phyloP scores from a whole-genome alignment of 1,139 yeast genomes.

The Protomyces arabidopsidicola region DNA sequence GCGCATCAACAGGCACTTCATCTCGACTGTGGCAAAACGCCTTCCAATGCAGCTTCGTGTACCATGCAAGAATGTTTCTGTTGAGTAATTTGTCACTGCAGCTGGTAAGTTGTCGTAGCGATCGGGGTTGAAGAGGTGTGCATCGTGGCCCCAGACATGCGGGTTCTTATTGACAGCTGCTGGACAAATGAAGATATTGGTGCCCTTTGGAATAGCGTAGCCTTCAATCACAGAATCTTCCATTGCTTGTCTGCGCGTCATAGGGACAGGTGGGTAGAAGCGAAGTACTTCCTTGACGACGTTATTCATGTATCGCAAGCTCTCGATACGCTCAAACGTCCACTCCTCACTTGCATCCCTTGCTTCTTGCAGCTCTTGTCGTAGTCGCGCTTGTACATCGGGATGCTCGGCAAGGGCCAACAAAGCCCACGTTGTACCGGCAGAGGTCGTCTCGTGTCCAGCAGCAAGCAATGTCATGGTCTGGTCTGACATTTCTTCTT shows the following conservation, averaged over 20 bases:
- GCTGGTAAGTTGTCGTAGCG: constrained; percentile 30
- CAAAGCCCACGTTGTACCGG: constrained; percentile 31
- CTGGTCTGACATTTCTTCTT: constrained; percentile 26
- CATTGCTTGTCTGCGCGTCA: constrained; percentile 36
- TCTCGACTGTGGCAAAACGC: constrained; percentile 31
- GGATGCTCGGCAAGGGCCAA: constrained; percentile 28
- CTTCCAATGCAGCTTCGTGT: constrained; percentile 32
- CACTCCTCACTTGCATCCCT: constrained; percentile 14
- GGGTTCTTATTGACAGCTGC: constrained; percentile 28
- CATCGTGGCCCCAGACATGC: constrained; percentile 33
- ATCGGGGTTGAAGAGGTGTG: constrained; percentile 31
- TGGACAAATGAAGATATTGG: constrained; percentile 27
- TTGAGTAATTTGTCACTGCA: constrained; percentile 30
- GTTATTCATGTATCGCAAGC: constrained; percentile 33
- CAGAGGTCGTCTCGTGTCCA: constrained; percentile 33
- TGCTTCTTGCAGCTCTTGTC: constrained; percentile 29
- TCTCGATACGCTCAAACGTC: constrained; percentile 29
- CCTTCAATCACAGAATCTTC: constrained; percentile 34
- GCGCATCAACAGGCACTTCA: constrained; percentile 29
- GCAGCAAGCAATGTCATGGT: constrained; percentile 32
- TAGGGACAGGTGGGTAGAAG: constrained; percentile 37
- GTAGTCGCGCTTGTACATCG: constrained; percentile 29
- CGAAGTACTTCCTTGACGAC: constrained; percentile 37
- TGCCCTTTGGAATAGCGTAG: constrained; percentile 27
- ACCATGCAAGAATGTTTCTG: constrained; percentile 32